A percentile compares a stretch with the other conserved stretches of the same genome.
Conservation (phyloP, 441 rosid species). For the Eutrema salsugineum region DNA sequence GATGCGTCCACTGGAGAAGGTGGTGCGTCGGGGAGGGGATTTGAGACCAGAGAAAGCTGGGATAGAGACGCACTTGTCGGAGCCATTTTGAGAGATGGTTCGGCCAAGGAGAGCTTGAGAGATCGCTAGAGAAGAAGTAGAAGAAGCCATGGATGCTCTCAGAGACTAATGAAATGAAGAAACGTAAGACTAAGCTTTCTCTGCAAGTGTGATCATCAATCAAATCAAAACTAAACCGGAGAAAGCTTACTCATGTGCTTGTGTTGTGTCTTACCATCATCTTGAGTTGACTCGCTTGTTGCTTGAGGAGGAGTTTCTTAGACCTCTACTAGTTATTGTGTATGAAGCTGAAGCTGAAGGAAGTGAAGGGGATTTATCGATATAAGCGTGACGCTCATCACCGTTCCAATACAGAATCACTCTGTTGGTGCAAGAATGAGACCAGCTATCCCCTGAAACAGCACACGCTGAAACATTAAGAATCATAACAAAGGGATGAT, state of each 20-base stretch:
- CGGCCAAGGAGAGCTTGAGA: conserved; percentile 66
- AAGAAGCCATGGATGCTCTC: conserved; percentile 55
- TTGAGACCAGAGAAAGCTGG: conserved; percentile 58
- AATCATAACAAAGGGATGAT: background rate
- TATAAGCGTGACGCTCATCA: conserved; percentile 69
- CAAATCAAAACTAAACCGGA: conserved; percentile 14
- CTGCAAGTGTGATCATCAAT: background rate
- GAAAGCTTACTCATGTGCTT: background rate
- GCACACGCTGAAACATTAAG: conserved; percentile 19
- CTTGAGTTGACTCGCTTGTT: conserved; percentile 60
- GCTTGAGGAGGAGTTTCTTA: conserved; percentile 54
- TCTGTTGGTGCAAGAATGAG: conserved; percentile 88
- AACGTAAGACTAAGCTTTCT: background rate
- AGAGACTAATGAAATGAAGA: background rate
- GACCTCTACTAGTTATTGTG: conserved; percentile 66
- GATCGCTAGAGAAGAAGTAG: conserved; percentile 59
- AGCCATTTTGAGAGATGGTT: conserved; percentile 39
- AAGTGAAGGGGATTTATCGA: conserved; percentile 90
- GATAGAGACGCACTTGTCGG: conserved; percentile 31
- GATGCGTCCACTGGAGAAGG: background rate
- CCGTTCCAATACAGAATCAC: conserved; percentile 85
- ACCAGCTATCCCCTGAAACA: conserved; percentile 91
- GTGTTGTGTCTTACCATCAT: conserved; percentile 40
- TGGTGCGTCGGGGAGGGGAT: conserved; percentile 8
- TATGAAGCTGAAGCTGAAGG: conserved; percentile 78